phyloP scores from a whole-genome alignment of 2,329 filamentous ascomycete species.

The Orbilia brochopaga region DNA sequence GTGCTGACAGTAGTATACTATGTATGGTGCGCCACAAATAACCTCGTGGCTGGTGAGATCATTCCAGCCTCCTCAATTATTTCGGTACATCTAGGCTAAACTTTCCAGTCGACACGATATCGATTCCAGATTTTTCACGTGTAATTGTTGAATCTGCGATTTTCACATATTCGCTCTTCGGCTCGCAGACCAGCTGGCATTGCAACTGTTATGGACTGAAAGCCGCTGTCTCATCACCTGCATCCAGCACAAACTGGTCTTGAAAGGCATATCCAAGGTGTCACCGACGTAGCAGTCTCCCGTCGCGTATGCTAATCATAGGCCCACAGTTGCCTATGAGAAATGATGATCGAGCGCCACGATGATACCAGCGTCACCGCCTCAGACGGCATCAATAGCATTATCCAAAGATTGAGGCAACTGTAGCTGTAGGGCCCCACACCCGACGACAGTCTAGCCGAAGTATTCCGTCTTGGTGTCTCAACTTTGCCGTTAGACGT shows the following conservation, averaged over 20 bases:
- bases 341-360: constrained; percentile 1
- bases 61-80: constrained; percentile 6
- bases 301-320: constrained; percentile 44
- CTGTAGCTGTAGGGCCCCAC: too few species aligned
- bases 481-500: too few species aligned
- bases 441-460: too few species aligned
- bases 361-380: background rate
- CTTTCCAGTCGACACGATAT: constrained; percentile 6
- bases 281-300: constrained; percentile 11
- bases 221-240: constrained; percentile 12
- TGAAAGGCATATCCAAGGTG: constrained; percentile 28
- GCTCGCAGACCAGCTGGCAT: constrained; percentile 24
- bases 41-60: constrained; percentile 8
- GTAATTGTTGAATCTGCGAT: background rate
- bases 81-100: constrained; percentile 32
- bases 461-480: too few species aligned
- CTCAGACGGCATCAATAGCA: constrained; percentile 13
- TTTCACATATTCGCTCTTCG: constrained; percentile 37
- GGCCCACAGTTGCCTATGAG: background rate
- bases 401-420: background rate
- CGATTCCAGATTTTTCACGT: background rate
- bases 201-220: constrained; percentile 14
- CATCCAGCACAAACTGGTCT: constrained; percentile 16
- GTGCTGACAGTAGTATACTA: background rate
- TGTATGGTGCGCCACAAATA: constrained; percentile 22